phyloP scores from a whole-genome alignment of 305 asterid species.

The Solanum aculeatissimum region DNA sequence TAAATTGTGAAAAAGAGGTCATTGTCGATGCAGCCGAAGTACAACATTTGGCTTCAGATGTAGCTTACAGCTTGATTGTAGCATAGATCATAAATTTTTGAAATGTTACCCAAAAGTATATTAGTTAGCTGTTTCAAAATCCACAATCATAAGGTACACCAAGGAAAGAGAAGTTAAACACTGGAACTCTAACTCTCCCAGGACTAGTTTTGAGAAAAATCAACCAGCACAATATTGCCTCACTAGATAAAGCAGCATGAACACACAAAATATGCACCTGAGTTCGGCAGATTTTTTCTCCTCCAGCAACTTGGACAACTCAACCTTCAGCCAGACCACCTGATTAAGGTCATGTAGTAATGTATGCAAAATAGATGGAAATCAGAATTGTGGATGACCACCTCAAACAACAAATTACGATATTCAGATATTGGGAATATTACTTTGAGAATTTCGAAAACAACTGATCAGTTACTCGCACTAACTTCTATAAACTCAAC shows the following conservation, averaged over 20 bases:
- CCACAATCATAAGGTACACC: neutral
- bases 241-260: neutral
- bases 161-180: neutral
- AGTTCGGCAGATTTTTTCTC: conserved; percentile 90
- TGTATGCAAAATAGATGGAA: neutral
- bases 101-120: neutral
- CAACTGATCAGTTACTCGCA: neutral
- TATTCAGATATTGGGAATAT: neutral
- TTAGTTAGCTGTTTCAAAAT: neutral
- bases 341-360: conserved; percentile 9
- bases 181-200: neutral
- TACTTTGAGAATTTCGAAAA: neutral
- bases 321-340: conserved; percentile 91
- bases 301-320: conserved; percentile 85
- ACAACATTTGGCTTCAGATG: neutral
- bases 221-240: neutral
- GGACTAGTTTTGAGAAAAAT: neutral
- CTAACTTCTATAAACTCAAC: too few relatives aligned
- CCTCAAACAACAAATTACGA: neutral
- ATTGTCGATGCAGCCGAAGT: neutral
- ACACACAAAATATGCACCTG: conserved; percentile 31
- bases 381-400: neutral
- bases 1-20: neutral
- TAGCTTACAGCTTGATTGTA: neutral
- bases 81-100: neutral